These are phyloP conservation scores for Apium graveolens DNA, from an alignment of 129 eudicot species.

Conservation along the genomic window DNA sequence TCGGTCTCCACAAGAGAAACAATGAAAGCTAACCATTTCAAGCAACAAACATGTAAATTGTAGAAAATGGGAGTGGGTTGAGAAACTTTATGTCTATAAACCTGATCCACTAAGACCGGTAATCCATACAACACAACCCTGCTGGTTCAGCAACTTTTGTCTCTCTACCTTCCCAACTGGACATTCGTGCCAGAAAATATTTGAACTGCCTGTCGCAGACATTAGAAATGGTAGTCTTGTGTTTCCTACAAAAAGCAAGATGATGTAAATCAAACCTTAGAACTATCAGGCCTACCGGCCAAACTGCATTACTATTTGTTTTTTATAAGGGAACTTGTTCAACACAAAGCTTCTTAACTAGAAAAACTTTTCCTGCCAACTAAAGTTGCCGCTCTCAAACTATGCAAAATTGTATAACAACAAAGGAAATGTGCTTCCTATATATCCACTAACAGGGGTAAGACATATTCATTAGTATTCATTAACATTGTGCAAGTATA, in stretches of 20 bases:
- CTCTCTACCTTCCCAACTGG: constrained; percentile 69
- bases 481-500: background rate
- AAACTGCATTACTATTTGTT: background rate
- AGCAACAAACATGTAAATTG: background rate
- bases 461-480: background rate
- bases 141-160: constrained; percentile 84
- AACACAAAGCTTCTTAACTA: background rate
- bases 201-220: constrained; percentile 67
- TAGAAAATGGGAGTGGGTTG: background rate
- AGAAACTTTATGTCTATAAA: constrained; percentile 15
- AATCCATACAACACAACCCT: constrained; percentile 95
- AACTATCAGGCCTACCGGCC: background rate
- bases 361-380: background rate
- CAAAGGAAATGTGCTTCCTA: background rate
- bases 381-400: background rate
- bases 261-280: background rate
- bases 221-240: constrained; percentile 22
- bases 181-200: constrained; percentile 84
- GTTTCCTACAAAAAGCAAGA: constrained; percentile 19
- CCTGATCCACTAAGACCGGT: constrained; percentile 99
- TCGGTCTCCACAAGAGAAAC: background rate
- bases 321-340: background rate
- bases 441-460: background rate
- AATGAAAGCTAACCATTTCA: background rate
- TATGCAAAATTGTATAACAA: background rate